Evolutionary conservation across 1,284 basidiomycete species (phyloP).

Genomic region (Ganoderma lingzhi): DNA sequence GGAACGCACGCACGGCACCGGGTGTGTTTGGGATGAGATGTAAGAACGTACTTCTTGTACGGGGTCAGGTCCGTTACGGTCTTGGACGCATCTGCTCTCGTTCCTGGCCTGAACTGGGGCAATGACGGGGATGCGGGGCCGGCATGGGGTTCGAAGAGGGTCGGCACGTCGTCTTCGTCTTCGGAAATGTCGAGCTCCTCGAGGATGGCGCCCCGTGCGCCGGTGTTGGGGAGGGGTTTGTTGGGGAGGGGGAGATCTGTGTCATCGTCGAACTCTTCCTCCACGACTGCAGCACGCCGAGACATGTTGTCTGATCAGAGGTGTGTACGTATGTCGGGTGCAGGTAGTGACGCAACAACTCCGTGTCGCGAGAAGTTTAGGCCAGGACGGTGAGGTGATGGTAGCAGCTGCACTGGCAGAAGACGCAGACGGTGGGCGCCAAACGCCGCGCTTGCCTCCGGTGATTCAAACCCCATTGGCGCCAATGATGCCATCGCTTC

Average conservation of each 20-base stretch:
- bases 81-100: slow-evolving; percentile 35
- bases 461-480: background rate
- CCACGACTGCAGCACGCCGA: slow-evolving; percentile 67
- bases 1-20: slow-evolving; percentile 5
- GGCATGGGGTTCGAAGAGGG: slow-evolving; percentile 35
- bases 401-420: background rate
- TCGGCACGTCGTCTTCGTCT: slow-evolving; percentile 47
- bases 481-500: background rate
- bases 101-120: slow-evolving; percentile 41
- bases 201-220: slow-evolving; percentile 75
- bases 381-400: background rate
- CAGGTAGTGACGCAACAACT: background rate
- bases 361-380: background rate
- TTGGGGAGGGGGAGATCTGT: slow-evolving; percentile 81
- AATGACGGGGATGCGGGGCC: slow-evolving; percentile 62
- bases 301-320: slow-evolving; percentile 57
- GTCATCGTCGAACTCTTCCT: slow-evolving; percentile 89
- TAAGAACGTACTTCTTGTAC: slow-evolving; percentile 69
- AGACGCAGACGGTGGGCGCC: background rate
- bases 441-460: background rate
- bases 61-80: slow-evolving; percentile 77
- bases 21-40: slow-evolving; percentile 1
- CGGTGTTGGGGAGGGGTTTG: slow-evolving; percentile 71
- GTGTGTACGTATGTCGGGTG: background rate
- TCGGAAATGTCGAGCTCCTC: slow-evolving; percentile 62